Evolutionary conservation across 2,329 filamentous ascomycete genomes (phyloP).

Genomic region (Colletotrichum sp.): DNA sequence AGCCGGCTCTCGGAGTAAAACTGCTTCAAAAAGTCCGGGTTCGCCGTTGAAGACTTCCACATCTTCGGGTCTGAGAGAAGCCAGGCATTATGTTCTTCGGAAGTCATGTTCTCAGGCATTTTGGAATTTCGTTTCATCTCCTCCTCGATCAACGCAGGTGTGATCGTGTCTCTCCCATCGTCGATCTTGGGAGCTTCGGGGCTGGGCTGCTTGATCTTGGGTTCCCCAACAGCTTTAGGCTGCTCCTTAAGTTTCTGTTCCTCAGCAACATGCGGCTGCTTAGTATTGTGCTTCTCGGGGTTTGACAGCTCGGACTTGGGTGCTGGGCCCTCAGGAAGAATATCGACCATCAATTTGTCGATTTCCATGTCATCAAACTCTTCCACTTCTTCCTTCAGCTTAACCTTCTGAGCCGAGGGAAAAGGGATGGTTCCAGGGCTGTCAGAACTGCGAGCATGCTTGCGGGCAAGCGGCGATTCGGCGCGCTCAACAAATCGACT

Average conservation of each 20-base stretch:
- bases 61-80: slow-evolving; percentile 85
- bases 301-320: background rate
- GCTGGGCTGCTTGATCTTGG: background rate
- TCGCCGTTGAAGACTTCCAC: slow-evolving; percentile 87
- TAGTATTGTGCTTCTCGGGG: background rate
- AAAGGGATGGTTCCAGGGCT: slow-evolving; percentile 23
- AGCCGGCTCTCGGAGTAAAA: slow-evolving; percentile 95
- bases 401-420: background rate
- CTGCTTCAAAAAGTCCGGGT: slow-evolving; percentile 91
- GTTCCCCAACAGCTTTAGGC: background rate
- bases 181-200: background rate
- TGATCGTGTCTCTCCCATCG: background rate
- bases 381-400: slow-evolving; percentile 13
- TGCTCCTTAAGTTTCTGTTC: background rate
- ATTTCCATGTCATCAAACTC: slow-evolving; percentile 20
- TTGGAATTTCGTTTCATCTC: slow-evolving; percentile 15
- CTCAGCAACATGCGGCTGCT: background rate
- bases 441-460: background rate
- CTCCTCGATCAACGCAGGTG: background rate
- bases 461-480: slow-evolving; percentile 24
- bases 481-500: slow-evolving; percentile 32
- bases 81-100: slow-evolving; percentile 90
- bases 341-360: slow-evolving; percentile 15
- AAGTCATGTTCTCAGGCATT: slow-evolving; percentile 71
- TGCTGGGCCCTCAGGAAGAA: background rate